phyloP scores from a whole-genome alignment of 2,329 filamentous ascomycete species.

The Epichloe glyceriae region DNA sequence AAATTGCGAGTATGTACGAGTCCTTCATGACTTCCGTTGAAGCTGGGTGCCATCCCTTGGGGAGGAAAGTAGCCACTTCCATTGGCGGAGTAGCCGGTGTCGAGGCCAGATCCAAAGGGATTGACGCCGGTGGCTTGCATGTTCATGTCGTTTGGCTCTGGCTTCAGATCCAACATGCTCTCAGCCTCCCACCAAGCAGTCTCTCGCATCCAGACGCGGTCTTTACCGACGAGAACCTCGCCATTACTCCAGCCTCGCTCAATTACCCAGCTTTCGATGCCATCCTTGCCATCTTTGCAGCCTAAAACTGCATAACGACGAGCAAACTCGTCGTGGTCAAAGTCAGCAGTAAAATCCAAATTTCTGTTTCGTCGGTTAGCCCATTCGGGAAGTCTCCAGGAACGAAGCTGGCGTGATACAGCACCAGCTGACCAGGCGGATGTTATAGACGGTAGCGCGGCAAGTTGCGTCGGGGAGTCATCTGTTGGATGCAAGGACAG shows the following conservation, averaged over 20 bases:
- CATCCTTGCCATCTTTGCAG: constrained; percentile 80
- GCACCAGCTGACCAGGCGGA: constrained; percentile 86
- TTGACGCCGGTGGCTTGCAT: constrained; percentile 31
- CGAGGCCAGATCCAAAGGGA: constrained; percentile 36
- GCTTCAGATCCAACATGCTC: constrained; percentile 83
- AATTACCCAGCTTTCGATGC: constrained; percentile 85
- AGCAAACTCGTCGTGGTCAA: constrained; percentile 84
- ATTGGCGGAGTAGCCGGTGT: constrained; percentile 57
- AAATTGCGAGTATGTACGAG: constrained; percentile 48
- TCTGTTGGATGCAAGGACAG: constrained; percentile 86
- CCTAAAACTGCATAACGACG: constrained; percentile 72
- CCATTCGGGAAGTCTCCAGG: constrained; percentile 94
- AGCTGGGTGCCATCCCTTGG: constrained; percentile 44
- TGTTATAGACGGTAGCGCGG: constrained; percentile 57
- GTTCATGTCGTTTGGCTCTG: constrained; percentile 31
- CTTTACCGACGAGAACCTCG: constrained; percentile 79
- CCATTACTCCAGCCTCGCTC: constrained; percentile 98
- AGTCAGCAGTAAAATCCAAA: constrained; percentile 93
- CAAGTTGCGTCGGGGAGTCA: constrained; percentile 61
- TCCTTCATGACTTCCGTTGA: constrained; percentile 60
- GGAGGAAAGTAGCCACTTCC: constrained; percentile 58
- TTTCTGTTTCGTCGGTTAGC: constrained; percentile 83
- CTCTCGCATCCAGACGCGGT: constrained; percentile 93
- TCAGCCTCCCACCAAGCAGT: constrained; percentile 96
- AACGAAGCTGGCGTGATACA: constrained; percentile 81